Conservation (phyloP, 805 yeast species). For the Starmerella asiatica region DNA sequence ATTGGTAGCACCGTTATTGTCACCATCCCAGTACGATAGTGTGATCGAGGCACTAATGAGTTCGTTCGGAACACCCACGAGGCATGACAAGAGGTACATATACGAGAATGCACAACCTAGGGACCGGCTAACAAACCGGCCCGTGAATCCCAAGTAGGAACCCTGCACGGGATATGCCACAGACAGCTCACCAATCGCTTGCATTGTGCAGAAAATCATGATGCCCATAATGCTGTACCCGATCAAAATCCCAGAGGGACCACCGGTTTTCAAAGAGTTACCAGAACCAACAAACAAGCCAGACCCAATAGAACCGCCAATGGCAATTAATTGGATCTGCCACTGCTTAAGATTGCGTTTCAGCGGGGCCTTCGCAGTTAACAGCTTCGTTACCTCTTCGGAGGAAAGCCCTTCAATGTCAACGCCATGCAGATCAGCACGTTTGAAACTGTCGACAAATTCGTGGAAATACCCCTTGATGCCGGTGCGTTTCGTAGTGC, state of each 20-base stretch:
- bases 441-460: conserved; percentile 30
- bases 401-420: conserved; percentile 20
- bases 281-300: conserved; percentile 48
- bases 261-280: conserved; percentile 34
- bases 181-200: conserved; percentile 57
- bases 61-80: conserved; percentile 47
- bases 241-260: conserved; percentile 43
- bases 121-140: conserved; percentile 51
- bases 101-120: conserved; percentile 58
- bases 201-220: conserved; percentile 50
- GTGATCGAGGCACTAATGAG: conserved; percentile 45
- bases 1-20: conserved; percentile 20
- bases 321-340: conserved; percentile 45
- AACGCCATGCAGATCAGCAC: conserved; percentile 30
- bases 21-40: conserved; percentile 44
- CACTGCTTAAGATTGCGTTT: conserved; percentile 27
- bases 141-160: conserved; percentile 30
- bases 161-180: conserved; percentile 43
- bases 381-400: conserved; percentile 8
- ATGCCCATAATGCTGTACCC: conserved; percentile 49
- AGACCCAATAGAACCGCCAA: conserved; percentile 78
- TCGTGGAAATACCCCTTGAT: neutral
- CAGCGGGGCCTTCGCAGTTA: conserved; percentile 17
- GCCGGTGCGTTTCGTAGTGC: neutral
- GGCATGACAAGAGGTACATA: conserved; percentile 34